These are phyloP conservation scores for Leptographium flavum DNA, from an alignment of 2,329 filamentous ascomycete species.

Conservation along the genomic window DNA sequence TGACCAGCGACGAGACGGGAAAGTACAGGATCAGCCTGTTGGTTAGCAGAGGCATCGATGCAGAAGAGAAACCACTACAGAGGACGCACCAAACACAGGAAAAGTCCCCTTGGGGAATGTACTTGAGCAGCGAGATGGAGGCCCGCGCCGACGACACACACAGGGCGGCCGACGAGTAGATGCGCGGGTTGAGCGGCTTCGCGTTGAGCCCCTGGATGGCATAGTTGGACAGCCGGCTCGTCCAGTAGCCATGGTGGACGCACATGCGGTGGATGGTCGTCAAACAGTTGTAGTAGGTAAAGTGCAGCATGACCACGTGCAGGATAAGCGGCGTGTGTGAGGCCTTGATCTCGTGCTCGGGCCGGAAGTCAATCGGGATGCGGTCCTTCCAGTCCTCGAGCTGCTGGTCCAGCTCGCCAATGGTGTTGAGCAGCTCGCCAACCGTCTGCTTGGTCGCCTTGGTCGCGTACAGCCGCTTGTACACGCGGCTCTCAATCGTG, in stretches of 20 bases:
- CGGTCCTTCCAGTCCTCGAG: slow-evolving; percentile 92
- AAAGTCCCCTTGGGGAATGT: slow-evolving; percentile 89
- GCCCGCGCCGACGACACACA: slow-evolving; percentile 88
- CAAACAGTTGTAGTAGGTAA: slow-evolving; percentile 94
- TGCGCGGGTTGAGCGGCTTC: slow-evolving; percentile 76
- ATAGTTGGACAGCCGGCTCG: slow-evolving; percentile 83
- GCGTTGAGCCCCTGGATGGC: slow-evolving; percentile 90
- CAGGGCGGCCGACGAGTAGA: slow-evolving; percentile 85
- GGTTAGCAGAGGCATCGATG: slow-evolving; percentile 12
- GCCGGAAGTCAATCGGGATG: slow-evolving; percentile 92
- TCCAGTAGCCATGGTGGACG: slow-evolving; percentile 97
- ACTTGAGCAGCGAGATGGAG: slow-evolving; percentile 87
- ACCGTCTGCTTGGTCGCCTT: slow-evolving; percentile 85
- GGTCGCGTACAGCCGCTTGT: slow-evolving; percentile 84
- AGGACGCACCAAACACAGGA: slow-evolving; percentile 70
- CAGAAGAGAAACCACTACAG: background rate
- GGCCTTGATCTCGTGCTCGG: slow-evolving; percentile 89
- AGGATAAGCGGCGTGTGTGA: slow-evolving; percentile 87
- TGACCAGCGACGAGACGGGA: slow-evolving; percentile 87
- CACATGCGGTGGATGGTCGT: slow-evolving; percentile 98
- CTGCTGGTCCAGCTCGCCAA: slow-evolving; percentile 81
- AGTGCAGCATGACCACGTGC: slow-evolving; percentile 87
- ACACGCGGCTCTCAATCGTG: slow-evolving; percentile 84
- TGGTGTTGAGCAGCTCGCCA: slow-evolving; percentile 85
- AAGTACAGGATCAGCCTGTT: slow-evolving; percentile 83